Percentiles rank a stretch among this genome's conserved stretches.
phyloP scores from a whole-genome alignment of 2,329 filamentous ascomycete species.

The Lachnellula suecica region DNA sequence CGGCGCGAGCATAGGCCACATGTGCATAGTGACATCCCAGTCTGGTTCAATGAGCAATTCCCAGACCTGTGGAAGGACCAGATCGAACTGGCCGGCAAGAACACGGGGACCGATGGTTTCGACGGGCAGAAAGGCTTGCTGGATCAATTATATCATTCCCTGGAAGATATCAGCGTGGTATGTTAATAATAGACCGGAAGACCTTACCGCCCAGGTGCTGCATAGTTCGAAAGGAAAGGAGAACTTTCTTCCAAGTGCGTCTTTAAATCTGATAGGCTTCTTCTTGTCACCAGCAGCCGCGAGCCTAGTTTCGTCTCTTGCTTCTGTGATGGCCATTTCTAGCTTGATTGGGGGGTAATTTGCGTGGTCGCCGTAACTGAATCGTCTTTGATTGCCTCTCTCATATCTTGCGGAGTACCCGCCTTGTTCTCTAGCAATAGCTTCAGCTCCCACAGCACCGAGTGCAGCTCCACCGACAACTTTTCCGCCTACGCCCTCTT shows the following conservation, averaged over 20 bases:
- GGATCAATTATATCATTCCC: conserved; percentile 86
- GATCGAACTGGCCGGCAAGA: conserved; percentile 75
- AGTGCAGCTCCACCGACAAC: no score
- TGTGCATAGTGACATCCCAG: conserved; percentile 68
- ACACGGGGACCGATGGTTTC: conserved; percentile 76
- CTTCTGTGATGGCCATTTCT: no score
- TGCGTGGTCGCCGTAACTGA: no score
- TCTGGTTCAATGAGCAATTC: conserved; percentile 79
- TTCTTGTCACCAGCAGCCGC: no score
- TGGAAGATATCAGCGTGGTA: conserved; percentile 34
- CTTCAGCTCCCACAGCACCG: no score
- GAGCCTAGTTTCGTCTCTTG: conserved; percentile 1
- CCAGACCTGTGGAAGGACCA: conserved; percentile 77
- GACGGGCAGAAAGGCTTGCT: conserved; percentile 79
- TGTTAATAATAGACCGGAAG: conserved; percentile 2
- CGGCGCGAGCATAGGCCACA: conserved; percentile 60
- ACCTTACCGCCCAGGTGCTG: conserved; percentile 74
- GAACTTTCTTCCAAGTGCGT: conserved; percentile 88
- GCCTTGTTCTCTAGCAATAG: no score
- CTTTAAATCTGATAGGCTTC: conserved; percentile 60
- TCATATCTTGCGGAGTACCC: no score
- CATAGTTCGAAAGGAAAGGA: conserved; percentile 86
- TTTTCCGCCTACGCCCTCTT: no score
- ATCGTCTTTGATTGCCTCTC: no score
- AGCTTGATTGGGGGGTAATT: no score